phyloP scores from a whole-genome alignment of 2,329 filamentous ascomycete genomes.

The Talaromyces sp. region DNA sequence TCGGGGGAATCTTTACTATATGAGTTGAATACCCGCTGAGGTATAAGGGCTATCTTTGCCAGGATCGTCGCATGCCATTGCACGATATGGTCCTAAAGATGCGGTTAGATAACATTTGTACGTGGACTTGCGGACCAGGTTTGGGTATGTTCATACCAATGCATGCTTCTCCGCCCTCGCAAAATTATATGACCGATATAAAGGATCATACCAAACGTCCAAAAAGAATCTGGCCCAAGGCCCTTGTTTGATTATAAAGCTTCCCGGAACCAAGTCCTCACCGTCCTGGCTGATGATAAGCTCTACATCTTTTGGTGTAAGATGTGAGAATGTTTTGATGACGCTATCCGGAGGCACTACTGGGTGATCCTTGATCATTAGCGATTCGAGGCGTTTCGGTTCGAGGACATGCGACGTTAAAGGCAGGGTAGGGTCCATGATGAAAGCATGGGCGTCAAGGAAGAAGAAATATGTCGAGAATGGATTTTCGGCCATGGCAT shows the following conservation, averaged over 20 bases:
- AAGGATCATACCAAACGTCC: slow-evolving; percentile 92
- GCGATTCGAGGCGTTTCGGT: slow-evolving; percentile 62
- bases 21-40: slow-evolving; percentile 77
- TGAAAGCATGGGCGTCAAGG: slow-evolving; percentile 77
- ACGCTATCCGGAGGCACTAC: slow-evolving; percentile 95
- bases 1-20: slow-evolving; percentile 57
- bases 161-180: slow-evolving; percentile 92
- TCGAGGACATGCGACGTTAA: slow-evolving; percentile 71
- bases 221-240: slow-evolving; percentile 92
- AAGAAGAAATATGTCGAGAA: slow-evolving; percentile 81
- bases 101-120: not conserved
- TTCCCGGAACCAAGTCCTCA: slow-evolving; percentile 71
- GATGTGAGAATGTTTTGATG: slow-evolving; percentile 85
- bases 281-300: slow-evolving; percentile 81
- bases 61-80: slow-evolving; percentile 98
- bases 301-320: slow-evolving; percentile 74
- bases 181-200: slow-evolving; percentile 93
- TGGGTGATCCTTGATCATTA: slow-evolving; percentile 81
- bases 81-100: slow-evolving; percentile 72
- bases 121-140: not conserved
- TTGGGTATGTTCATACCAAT: slow-evolving; percentile 58
- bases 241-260: slow-evolving; percentile 75
- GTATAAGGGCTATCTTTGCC: slow-evolving; percentile 83
- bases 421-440: slow-evolving; percentile 74
- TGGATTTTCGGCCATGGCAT: slow-evolving; percentile 78